phyloP scores from a whole-genome alignment of 2,329 filamentous ascomycete genomes.

The Anthostomella pinea region DNA sequence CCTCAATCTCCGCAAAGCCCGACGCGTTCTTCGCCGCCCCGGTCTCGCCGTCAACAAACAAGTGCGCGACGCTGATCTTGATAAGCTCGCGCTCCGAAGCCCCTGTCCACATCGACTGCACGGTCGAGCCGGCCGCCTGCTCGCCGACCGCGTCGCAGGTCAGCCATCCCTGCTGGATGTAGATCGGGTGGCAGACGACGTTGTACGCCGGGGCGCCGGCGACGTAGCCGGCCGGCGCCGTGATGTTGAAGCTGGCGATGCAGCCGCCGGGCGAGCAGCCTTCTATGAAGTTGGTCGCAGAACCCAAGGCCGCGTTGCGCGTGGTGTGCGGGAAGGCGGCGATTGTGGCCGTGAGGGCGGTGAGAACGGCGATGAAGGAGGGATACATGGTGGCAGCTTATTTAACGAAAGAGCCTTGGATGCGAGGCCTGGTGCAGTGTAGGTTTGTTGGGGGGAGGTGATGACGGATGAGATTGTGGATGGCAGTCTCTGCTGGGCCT shows the following conservation, averaged over 20 bases:
- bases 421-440: too few relatives aligned
- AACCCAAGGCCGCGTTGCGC: too few relatives aligned
- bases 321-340: too few relatives aligned
- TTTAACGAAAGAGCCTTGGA: too few relatives aligned
- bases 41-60: constrained; percentile 13
- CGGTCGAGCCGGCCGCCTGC: constrained; percentile 8
- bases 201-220: constrained; percentile 24
- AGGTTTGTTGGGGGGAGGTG: too few relatives aligned
- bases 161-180: constrained; percentile 22
- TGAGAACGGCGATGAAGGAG: too few relatives aligned
- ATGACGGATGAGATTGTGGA: too few relatives aligned
- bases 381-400: too few relatives aligned
- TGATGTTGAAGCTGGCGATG: constrained; percentile 22
- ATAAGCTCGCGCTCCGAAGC: constrained; percentile 14
- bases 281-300: constrained; percentile 14
- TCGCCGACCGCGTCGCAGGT: constrained; percentile 18
- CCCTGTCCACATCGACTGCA: constrained; percentile 22
- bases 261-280: constrained; percentile 27
- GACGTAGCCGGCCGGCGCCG: constrained; percentile 20
- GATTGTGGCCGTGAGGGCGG: too few relatives aligned
- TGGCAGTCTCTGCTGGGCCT: too few relatives aligned
- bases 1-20: constrained; percentile 11
- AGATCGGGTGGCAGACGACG: constrained; percentile 25
- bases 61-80: constrained; percentile 23
- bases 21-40: constrained; percentile 12